Conservation (phyloP, 345 rosid species). For the Salix viminalis region DNA sequence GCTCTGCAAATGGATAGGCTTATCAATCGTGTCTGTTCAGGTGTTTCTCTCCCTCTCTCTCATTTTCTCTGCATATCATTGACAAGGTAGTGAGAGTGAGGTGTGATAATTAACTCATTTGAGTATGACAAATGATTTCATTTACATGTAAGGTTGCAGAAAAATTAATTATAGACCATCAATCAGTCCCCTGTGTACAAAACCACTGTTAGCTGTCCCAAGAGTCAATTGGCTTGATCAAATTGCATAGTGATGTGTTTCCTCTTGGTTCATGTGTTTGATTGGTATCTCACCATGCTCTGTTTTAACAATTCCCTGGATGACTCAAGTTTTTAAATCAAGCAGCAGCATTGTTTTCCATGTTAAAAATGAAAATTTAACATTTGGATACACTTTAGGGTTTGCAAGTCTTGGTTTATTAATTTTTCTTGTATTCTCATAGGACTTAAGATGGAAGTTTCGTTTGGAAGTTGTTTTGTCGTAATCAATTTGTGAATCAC, state of each 20-base stretch:
- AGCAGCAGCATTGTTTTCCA: background rate
- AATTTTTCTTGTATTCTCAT: background rate
- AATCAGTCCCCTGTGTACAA: background rate
- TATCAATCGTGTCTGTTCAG: constrained; percentile 66
- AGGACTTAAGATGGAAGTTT: background rate
- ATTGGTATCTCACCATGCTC: background rate
- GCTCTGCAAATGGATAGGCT: constrained; percentile 84
- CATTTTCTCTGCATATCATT: background rate
- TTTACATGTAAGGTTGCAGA: background rate
- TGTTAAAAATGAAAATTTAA: background rate
- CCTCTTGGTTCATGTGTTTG: background rate
- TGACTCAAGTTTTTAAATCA: background rate
- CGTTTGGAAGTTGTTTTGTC: background rate
- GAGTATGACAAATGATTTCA: background rate
- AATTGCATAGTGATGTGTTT: background rate
- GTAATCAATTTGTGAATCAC: constrained; percentile 4
- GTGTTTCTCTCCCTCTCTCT: constrained; percentile 32
- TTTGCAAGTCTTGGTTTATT: constrained; percentile 2
- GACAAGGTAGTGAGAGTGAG: background rate
- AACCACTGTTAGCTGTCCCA: background rate
- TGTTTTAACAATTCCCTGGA: background rate
- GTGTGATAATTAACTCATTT: background rate
- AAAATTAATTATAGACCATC: background rate
- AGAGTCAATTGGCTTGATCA: background rate
- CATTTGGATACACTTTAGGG: background rate